Evolutionary conservation across 352 stramenopile species (phyloP), one percentile per base, ranked within the genome.

Genomic region (Globisporangium iwayamae): DNA sequence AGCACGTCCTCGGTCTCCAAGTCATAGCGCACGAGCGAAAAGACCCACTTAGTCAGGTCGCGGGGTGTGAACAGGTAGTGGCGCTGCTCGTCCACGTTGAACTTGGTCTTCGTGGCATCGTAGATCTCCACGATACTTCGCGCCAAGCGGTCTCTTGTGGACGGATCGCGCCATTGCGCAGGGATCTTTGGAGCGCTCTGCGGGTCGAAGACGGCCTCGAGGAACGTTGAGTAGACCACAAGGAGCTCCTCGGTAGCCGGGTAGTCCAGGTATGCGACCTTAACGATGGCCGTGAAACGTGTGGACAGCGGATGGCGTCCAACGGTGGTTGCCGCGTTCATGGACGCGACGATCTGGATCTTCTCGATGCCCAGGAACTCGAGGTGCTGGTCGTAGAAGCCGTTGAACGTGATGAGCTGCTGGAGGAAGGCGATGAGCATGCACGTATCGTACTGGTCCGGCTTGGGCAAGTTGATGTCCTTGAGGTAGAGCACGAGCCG

Each of bases 361-460:
- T 91, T 90, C 56, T 98, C 93, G 11, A 98, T 75, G 18, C 89
- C 81, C 22, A 98, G 72, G 64, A 98, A 98, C 74, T 98, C 93
- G 22, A 98, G 70, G 47, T 95, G 79, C 20, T 93, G 85, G 63
- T 98, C 91, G 74, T 98, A 99, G 65, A 98, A 98, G n/a, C 96
- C 96, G 25, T 94, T 86, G 66, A 98, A 97, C 0, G 95, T 98
- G 60, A 98, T 77, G 22, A 98, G 69, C 70, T 98, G 95, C 72
- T 98, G 96, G 3, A 98, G 75, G 70, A 98, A 98, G 4, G 94
- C 93, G 30, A 98, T 97, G 22, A 98, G 80, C 89, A 98, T 97
- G 71, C 95, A 98, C 48, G 96, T 98, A 65, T 97, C 90, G 71
- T 98, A 98, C 70, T 94, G 83, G 63, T 98, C 96, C 0, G 94